Conservation (phyloP, 352 stramenopile species). For the Chrysophaeum taylorii region DNA sequence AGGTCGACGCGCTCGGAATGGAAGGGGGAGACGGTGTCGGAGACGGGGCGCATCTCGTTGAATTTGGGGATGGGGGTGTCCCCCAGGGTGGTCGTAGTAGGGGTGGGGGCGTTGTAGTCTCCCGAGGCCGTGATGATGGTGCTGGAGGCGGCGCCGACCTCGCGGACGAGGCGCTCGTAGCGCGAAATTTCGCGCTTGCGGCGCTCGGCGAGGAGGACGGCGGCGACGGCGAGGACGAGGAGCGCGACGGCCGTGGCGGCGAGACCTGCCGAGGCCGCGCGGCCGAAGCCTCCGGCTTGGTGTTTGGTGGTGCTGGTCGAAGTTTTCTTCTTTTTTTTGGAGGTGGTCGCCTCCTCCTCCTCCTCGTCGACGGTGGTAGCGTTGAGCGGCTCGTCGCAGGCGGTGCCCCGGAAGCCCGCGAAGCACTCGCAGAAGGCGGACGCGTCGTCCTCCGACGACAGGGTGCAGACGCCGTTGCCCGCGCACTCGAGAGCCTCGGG, state of each 20-base stretch:
- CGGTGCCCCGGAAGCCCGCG: not conserved
- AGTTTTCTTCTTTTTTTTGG: not conserved
- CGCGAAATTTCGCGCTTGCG: not conserved
- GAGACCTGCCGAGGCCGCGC: not conserved
- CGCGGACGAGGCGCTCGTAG: conserved; percentile 14
- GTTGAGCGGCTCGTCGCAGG: not conserved
- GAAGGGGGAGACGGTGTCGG: not conserved
- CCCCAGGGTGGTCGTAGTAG: not conserved
- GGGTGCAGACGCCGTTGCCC: not conserved
- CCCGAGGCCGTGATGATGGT: not conserved
- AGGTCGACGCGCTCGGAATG: not conserved
- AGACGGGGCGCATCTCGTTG: not conserved
- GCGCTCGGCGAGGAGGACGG: not conserved
- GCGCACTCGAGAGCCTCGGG: not conserved
- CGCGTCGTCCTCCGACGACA: not conserved
- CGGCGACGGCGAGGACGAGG: not conserved
- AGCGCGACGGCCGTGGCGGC: not conserved
- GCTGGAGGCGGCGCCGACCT: not conserved
- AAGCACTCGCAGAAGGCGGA: not conserved
- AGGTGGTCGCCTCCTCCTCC: not conserved
- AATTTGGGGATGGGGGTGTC: not conserved
- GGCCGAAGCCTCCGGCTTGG: not conserved
- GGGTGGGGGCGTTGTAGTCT: not conserved
- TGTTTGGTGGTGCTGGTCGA: no score
- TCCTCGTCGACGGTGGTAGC: not conserved